Conservation (phyloP, 2,329 filamentous ascomycete genomes). For the Rosellinia necatrix region DNA sequence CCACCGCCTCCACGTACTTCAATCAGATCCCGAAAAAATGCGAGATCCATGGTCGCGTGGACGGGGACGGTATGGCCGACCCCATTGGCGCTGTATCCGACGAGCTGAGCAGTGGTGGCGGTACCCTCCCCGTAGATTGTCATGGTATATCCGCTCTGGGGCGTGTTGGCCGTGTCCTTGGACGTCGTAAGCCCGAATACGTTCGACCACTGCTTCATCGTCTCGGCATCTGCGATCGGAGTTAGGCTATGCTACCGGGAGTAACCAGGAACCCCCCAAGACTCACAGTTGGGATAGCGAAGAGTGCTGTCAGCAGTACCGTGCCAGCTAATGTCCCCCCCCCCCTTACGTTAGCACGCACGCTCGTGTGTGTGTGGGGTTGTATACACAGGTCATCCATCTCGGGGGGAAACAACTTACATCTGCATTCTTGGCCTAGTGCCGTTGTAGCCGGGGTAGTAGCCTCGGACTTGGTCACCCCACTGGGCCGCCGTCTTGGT, state of each 20-base stretch:
- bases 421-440: conserved; percentile 46
- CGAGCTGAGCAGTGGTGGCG: conserved; percentile 36
- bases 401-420: conserved; percentile 28
- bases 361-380: neutral
- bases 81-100: conserved; percentile 43
- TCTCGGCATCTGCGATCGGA: conserved; percentile 40
- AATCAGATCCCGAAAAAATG: conserved; percentile 42
- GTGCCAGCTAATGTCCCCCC: conserved; percentile 45
- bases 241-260: conserved; percentile 16
- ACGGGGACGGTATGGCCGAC: conserved; percentile 44
- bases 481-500: conserved; percentile 47
- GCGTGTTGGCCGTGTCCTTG: conserved; percentile 39
- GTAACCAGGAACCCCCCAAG: too few relatives aligned
- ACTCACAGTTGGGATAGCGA: conserved; percentile 44
- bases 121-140: conserved; percentile 44
- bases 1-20: neutral
- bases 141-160: conserved; percentile 44
- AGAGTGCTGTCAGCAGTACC: conserved; percentile 49
- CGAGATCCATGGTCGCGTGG: conserved; percentile 42
- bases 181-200: conserved; percentile 47
- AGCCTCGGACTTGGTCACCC: conserved; percentile 48
- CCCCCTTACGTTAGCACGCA: conserved; percentile 10
- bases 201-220: conserved; percentile 52
- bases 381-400: neutral
- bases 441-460: conserved; percentile 57